Conservation (phyloP, 108 stramenopile species). For the Licmophora abbreviata region DNA sequence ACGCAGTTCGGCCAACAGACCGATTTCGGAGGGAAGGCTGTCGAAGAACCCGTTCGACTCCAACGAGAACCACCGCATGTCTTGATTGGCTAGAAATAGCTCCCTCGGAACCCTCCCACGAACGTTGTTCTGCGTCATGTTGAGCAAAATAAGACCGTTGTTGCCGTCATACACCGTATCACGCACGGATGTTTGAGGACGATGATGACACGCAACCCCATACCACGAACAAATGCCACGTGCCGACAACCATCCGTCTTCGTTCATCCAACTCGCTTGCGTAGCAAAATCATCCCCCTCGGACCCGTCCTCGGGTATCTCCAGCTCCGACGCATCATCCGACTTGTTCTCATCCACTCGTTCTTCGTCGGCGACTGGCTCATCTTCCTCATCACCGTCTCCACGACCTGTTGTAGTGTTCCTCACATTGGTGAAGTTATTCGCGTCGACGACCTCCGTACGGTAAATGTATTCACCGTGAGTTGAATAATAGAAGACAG, state of each 20-base stretch:
- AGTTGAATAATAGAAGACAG: constrained; percentile 13
- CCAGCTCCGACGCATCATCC: too few relatives aligned
- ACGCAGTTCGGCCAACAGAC: background rate
- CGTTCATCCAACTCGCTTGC: constrained; percentile 19
- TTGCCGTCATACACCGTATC: constrained; percentile 16
- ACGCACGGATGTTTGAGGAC: background rate
- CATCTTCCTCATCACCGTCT: background rate
- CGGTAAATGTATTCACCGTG: constrained; percentile 8
- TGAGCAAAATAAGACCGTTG: constrained; percentile 10
- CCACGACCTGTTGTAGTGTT: background rate
- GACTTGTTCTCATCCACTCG: background rate
- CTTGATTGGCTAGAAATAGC: constrained; percentile 2
- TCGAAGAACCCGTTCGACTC: background rate
- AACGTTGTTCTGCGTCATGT: constrained; percentile 9
- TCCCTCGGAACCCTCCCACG: background rate
- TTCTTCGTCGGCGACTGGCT: background rate
- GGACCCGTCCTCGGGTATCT: too few relatives aligned
- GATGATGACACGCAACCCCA: constrained; percentile 22
- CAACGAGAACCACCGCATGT: constrained; percentile 1
- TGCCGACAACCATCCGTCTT: constrained; percentile 27
- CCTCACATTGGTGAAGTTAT: background rate
- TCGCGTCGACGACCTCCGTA: background rate
- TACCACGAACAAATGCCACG: constrained; percentile 33
- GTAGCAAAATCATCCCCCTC: constrained; percentile 4
- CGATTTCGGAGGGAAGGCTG: background rate